Conservation (phyloP, 345 rosid genomes). For the Hypericum androsaemum region DNA sequence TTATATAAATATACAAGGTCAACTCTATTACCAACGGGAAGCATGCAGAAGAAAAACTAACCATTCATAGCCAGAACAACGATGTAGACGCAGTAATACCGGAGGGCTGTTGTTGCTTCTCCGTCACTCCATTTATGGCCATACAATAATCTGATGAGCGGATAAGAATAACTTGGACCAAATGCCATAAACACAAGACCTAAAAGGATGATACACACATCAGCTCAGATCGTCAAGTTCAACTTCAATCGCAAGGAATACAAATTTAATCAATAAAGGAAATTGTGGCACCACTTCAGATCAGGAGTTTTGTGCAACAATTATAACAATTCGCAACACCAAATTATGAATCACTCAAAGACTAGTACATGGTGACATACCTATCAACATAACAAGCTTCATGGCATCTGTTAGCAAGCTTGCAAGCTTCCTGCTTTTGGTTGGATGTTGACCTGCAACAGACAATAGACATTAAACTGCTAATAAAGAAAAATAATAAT, state of each 20-base stretch:
- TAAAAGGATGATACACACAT: constrained; percentile 17
- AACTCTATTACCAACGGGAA: no score
- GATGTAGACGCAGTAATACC: constrained; percentile 73
- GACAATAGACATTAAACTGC: constrained; percentile 11
- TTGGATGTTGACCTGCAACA: constrained; percentile 38
- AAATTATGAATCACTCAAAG: no score
- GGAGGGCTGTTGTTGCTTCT: constrained; percentile 73
- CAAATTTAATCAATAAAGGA: no score
- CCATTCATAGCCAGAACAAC: constrained; percentile 75
- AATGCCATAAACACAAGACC: constrained; percentile 81
- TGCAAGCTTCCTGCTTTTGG: constrained; percentile 48
- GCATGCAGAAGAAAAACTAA: constrained; percentile 22
- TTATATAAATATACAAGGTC: not conserved
- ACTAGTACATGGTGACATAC: constrained; percentile 18
- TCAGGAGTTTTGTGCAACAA: no score
- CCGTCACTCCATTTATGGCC: constrained; percentile 97
- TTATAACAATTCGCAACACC: no score
- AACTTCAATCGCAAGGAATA: not conserved
- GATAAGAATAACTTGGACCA: constrained; percentile 96
- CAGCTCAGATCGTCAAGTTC: not conserved
- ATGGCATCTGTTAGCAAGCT: constrained; percentile 61
- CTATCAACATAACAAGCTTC: constrained; percentile 78
- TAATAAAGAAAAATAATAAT: not conserved
- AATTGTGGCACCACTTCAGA: no score
- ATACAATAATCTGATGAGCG: constrained; percentile 74